A percentile compares a stretch with the other conserved stretches of the same genome.
Conservation (phyloP, 352 stramenopile species). For the Phytophthora cactorum region DNA sequence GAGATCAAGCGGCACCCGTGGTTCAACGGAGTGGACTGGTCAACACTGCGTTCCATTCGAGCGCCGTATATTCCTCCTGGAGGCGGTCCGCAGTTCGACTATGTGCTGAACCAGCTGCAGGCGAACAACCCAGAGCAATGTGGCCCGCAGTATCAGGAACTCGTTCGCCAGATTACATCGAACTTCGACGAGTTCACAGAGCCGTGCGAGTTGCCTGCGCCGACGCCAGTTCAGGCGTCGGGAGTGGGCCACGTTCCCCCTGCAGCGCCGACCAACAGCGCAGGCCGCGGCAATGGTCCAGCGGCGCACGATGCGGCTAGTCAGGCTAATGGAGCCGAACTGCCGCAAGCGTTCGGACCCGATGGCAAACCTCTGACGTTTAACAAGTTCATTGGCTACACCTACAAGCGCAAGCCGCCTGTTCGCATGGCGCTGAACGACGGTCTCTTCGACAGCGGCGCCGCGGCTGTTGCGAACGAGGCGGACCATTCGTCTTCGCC, state of each 20-base stretch:
- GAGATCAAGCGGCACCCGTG: slow-evolving; percentile 98
- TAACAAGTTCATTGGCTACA: slow-evolving; percentile 94
- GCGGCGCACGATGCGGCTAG: slow-evolving; percentile 6
- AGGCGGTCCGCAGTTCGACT: slow-evolving; percentile 91
- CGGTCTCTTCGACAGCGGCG: slow-evolving; percentile 60
- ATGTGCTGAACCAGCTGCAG: slow-evolving; percentile 93
- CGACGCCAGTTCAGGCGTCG: slow-evolving; percentile 31
- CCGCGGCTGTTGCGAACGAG: not conserved
- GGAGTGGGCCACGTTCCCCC: slow-evolving; percentile 23
- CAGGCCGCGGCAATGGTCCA: slow-evolving; percentile 8
- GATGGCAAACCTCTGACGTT: slow-evolving; percentile 87
- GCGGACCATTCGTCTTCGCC: not conserved
- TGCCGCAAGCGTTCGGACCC: slow-evolving; percentile 55
- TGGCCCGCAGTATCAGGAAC: slow-evolving; percentile 77
- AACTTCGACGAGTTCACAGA: slow-evolving; percentile 99
- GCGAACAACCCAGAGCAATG: slow-evolving; percentile 59
- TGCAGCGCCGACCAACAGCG: slow-evolving; percentile 12
- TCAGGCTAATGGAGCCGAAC: slow-evolving; percentile 25
- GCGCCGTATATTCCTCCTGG: slow-evolving; percentile 90
- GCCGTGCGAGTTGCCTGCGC: slow-evolving; percentile 51
- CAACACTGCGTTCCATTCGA: slow-evolving; percentile 77
- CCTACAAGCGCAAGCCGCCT: slow-evolving; percentile 89
- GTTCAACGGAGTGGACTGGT: slow-evolving; percentile 96
- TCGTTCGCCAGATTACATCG: slow-evolving; percentile 93
- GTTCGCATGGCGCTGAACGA: slow-evolving; percentile 83